Evolutionary conservation across 192 early-diverging fungal species (phyloP), one percentile per base, ranked within the genome.

Genomic region (Ramicandelaber brevisporus): DNA sequence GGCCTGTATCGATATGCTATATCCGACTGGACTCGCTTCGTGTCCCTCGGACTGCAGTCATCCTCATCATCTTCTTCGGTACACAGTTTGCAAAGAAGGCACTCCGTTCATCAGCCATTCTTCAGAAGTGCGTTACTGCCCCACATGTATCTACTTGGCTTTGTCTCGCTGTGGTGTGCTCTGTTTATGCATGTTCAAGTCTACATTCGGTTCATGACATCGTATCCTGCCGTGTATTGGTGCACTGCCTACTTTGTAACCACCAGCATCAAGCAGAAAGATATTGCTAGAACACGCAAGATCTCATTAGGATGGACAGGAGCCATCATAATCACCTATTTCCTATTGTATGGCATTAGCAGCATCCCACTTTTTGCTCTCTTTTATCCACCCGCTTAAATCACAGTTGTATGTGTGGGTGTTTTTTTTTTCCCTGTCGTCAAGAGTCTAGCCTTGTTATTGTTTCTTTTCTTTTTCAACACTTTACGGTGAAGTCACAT

Each of bases 141-240:
- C 5, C 59, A 69, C 29, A 55, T 80, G 19, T 73, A 74, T 21
- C n/a, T n/a, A n/a, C n/a, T n/a, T n/a, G n/a, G n/a, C n/a, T n/a
- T n/a, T n/a, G n/a, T n/a, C n/a, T n/a, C n/a, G n/a, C 48, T 92
- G 16, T 78, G 73, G 70, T 19, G 42, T 4, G 42, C 62, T 6
- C 33, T 87, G 27, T 40, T 81, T 0, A 85, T 83, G 72, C 82
- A 92, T 34, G 61, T 92, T n/a, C 86, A 92, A 54, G 61, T 92
- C 3, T 75, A 85, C 21, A 73, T 70, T 8, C 58, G 86, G 2
- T 78, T 85, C 20, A 82, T 85, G 33, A 76, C 83, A 0, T 70
- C 61, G 12, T 29, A 74, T 29, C 86, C 86, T 1, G 48, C 49
- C 3, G 50, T 87, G 15, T 83, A 79, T 36, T 87, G 82, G 82